Evolutionary conservation across 1,284 basidiomycete genomes (phyloP).

Genomic region (Cutaneotrichosporon mucoides): DNA sequence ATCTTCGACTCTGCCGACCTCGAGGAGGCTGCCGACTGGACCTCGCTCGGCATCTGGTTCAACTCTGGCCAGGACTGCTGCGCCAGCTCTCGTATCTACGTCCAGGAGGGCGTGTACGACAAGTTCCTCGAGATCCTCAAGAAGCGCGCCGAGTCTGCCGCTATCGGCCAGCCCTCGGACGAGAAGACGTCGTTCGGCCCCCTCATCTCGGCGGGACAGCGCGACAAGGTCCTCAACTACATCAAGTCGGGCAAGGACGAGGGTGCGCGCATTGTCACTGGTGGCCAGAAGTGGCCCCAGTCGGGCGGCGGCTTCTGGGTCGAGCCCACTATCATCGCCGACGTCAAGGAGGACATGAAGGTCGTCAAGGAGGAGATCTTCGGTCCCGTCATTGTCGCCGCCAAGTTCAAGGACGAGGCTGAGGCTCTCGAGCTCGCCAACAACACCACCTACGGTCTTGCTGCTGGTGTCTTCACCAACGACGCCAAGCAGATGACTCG

Average conservation of each 20-base stretch:
- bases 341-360: constrained; percentile 35
- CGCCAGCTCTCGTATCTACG: constrained; percentile 57
- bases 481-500: constrained; percentile 84
- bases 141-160: constrained; percentile 62
- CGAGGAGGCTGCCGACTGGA: constrained; percentile 67
- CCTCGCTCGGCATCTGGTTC: constrained; percentile 39
- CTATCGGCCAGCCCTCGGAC: constrained; percentile 69
- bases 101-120: constrained; percentile 76
- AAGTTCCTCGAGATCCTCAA: constrained; percentile 69
- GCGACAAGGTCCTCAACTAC: constrained; percentile 81
- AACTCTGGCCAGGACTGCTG: constrained; percentile 39
- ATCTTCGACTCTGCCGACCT: constrained; percentile 52
- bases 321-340: constrained; percentile 48
- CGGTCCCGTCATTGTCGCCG: constrained; percentile 50
- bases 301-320: constrained; percentile 43
- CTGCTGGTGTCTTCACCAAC: constrained; percentile 79
- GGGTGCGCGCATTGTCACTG: constrained; percentile 75
- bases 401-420: constrained; percentile 47
- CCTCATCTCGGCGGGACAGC: constrained; percentile 76
- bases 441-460: constrained; percentile 78
- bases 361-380: constrained; percentile 50
- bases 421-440: constrained; percentile 67
- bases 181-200: constrained; percentile 71
- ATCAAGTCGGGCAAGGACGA: constrained; percentile 80
- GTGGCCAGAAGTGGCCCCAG: constrained; percentile 58